Evolutionary conservation across 345 rosid genomes (phyloP).

Genomic region (Aegle marmelos): DNA sequence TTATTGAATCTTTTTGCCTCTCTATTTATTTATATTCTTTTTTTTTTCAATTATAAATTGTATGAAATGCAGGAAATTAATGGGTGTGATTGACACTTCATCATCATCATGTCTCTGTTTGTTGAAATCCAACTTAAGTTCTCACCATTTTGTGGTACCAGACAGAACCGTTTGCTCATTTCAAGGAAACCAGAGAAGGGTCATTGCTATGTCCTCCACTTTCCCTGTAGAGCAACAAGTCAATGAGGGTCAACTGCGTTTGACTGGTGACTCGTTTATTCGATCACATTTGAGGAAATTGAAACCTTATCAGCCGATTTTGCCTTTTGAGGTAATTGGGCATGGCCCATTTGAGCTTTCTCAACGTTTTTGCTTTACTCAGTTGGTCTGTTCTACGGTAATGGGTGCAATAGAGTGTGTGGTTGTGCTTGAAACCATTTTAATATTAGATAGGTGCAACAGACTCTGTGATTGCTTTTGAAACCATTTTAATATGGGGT

Average conservation of each 20-base stretch:
- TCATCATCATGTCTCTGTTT: conserved; percentile 26
- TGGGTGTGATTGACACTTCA: conserved; percentile 52
- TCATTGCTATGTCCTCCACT: conserved; percentile 45
- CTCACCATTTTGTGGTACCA: conserved; percentile 21
- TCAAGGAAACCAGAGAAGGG: conserved; percentile 24
- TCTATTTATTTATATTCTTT: background rate
- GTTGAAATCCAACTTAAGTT: conserved; percentile 24
- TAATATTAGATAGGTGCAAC: background rate
- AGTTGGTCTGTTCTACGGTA: background rate
- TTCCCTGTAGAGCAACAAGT: conserved; percentile 44
- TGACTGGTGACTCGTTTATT: conserved; percentile 76
- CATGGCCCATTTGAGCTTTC: background rate
- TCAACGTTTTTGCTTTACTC: background rate
- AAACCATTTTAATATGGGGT: background rate
- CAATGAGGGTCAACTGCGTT: conserved; percentile 31
- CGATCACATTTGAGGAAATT: conserved; percentile 75
- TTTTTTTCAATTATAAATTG: background rate
- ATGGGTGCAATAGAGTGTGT: background rate
- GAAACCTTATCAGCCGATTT: conserved; percentile 84
- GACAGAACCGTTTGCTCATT: conserved; percentile 28
- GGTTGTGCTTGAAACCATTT: background rate
- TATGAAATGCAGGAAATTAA: conserved; percentile 22
- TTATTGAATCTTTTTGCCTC: background rate
- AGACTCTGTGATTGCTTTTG: background rate
- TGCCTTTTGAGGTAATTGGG: conserved; percentile 81